These are phyloP conservation scores for Ophiostoma tasmaniense DNA, from an alignment of 2,329 filamentous ascomycete genomes.

Conservation along the genomic window DNA sequence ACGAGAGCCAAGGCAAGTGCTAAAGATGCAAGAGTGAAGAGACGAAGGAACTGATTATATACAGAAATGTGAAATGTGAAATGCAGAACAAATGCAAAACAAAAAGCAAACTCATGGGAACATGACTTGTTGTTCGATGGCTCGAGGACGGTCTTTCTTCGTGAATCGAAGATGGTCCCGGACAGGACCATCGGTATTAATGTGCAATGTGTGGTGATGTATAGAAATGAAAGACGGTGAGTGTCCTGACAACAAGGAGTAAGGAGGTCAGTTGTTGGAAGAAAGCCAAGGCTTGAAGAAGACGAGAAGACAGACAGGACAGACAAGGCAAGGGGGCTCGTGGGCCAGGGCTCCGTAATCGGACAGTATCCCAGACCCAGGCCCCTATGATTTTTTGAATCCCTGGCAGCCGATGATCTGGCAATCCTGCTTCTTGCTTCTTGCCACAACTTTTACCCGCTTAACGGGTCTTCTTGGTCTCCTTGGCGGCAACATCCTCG, in stretches of 20 bases:
- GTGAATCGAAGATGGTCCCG: not conserved
- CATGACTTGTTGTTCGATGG: conserved; percentile 2
- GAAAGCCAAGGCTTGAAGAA: not conserved
- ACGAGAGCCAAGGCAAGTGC: not conserved
- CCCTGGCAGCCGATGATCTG: not conserved
- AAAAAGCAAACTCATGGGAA: conserved; percentile 5
- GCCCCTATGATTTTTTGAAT: not conserved
- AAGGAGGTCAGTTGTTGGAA: too few species aligned
- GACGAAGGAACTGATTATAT: conserved; percentile 8
- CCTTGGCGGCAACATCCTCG: conserved; percentile 11
- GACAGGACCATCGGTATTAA: not conserved
- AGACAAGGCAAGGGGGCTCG: not conserved
- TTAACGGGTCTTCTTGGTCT: conserved; percentile 37
- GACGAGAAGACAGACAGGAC: not conserved
- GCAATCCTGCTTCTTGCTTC: not conserved
- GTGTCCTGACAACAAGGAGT: not conserved
- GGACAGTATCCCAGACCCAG: not conserved
- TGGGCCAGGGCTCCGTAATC: not conserved
- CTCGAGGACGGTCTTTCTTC: conserved; percentile 3
- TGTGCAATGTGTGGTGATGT: not conserved
- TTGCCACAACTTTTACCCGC: not conserved
- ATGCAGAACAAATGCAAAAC: not conserved
- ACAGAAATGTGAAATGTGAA: conserved; percentile 1
- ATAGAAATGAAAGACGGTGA: not conserved
- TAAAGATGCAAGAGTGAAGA: not conserved